Base-by-base conservation (phyloP, 768 basidiomycete species). In the Brasilioporus rufonigricans region DNA sequence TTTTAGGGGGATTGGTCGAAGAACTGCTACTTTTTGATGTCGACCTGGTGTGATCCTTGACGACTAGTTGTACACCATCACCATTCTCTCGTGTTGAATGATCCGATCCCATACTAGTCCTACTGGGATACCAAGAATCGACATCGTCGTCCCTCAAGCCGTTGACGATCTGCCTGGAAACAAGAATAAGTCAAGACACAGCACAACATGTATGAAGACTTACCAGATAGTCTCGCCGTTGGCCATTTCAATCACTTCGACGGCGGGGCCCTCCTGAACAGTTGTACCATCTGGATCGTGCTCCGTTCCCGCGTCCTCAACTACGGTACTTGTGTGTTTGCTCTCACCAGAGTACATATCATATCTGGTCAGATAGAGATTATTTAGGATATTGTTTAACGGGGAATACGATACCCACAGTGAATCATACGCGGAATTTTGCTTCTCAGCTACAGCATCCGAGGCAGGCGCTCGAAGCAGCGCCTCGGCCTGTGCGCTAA, bases 161-260 rank as follows among this genome's bases (percentile, higher is more conserved):
- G 63, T 92, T 90, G 45, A 93, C 88, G 61, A 93, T 87, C 58
- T 84, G 85, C 89, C 89, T 68, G 52, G 40, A 55, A 55, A 45
- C 44, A 41, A 29, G 32, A 18, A 41, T 50, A 31, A 60, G 43
- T 38, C 19, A 7, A 21, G n/a, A 24, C 32, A 6, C 32, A 52
- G 21, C 13, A 1, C 9, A 11, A n/a, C 1, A 36, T 35, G 46
- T 33, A 57, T 5, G 11, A 53, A 43, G 44, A 76, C 84, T 54
- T 51, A 89, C 91, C 91, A 93, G 56, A 93, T 85, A 9, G 88
- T 90, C 67, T 92, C 85, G 23, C 91, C 91, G 65, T 91, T 91
- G n/a, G 89, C 87, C 63, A 91, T 73, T 65, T 93, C 87, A 51
- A 93, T 78, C 41, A 93, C 79, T 71, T 93, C 89, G 29, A 93